Base-by-base conservation (phyloP, 441 rosid species). In the Theobroma grandiflorum region DNA sequence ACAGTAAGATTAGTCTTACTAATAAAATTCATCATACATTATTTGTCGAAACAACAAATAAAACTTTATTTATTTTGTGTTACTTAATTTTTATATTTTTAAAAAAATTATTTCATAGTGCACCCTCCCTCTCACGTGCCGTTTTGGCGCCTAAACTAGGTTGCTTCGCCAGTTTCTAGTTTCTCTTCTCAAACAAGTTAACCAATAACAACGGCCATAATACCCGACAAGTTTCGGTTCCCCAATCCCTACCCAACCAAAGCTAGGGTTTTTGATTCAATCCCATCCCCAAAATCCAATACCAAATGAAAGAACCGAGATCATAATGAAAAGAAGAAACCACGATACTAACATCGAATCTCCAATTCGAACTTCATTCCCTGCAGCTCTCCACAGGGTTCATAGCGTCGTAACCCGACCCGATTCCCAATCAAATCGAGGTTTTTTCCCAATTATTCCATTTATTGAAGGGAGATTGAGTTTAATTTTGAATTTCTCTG, bases 261-360 rank as follows among this genome's bases (percentile, higher is more conserved):
- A 14, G 38, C 47, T 40, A 79, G 66, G 78, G 73, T 53, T 79
- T 72, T 62, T 49, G 1, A 20, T 58, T 79, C 69, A 37, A 50
- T 22, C 11, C 15, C 15, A 26, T 43, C 45, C 79, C 16, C 40
- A 40, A 66, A 66, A 49, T 53, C 18, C 20, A 33, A 10, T 72
- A 16, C 33, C 55, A 64, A 71, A 52, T 64, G 59, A 42, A 57
- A 15, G 35, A 47, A 31, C 0, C 16, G 40, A 12, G 63, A 16
- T 53, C 65, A 50, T 26, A 43, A 86, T 82, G 88, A 81, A 80
- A 78, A 83, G 80, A 76, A 80, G 62, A 69, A 31, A 14, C 35
- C 72, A 14, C 20, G 75, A 22, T 50, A 37, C 50, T 15, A 58
- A 49, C 49, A 47, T 82, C 11, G 20, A 47, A 43, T 67, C 72